Conservation (phyloP, 83 land plant genomes). For the Larix sibirica region DNA sequence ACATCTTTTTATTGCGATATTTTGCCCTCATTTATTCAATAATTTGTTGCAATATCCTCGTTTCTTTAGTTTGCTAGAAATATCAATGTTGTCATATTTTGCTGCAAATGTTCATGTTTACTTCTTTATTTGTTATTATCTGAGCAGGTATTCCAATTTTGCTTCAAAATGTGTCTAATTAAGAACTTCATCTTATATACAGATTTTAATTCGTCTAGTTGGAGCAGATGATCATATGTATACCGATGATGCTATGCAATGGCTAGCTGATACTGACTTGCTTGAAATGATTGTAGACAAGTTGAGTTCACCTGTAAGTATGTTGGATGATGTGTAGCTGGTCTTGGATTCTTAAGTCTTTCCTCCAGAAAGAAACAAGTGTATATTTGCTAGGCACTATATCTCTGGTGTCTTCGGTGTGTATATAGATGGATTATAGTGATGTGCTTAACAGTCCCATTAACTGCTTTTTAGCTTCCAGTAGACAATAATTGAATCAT, state of each 20-base stretch:
- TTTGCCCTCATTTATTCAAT: neutral
- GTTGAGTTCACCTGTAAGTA: constrained; percentile 79
- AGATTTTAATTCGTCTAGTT: constrained; percentile 88
- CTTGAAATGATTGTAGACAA: constrained; percentile 94
- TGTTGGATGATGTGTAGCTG: neutral
- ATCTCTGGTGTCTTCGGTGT: neutral
- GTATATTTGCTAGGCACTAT: neutral
- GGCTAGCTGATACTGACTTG: constrained; percentile 80
- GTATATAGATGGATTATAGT: too few relatives aligned
- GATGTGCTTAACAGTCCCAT: too few relatives aligned
- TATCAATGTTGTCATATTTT: neutral
- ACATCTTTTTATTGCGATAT: neutral
- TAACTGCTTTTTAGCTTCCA: too few relatives aligned
- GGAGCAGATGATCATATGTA: constrained; percentile 89
- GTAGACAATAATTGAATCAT: too few relatives aligned
- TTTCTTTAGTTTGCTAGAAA: neutral
- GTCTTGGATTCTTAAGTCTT: too few relatives aligned
- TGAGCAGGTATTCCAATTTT: neutral
- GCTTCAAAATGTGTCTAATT: neutral
- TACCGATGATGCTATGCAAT: constrained; percentile 71
- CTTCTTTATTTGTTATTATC: too few relatives aligned
- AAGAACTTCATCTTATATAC: constrained; percentile 6
- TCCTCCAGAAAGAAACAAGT: neutral
- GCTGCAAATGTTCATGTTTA: neutral
- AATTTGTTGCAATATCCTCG: neutral